Percentiles rank a stretch among this genome's conserved stretches.
These are phyloP conservation scores for Globisporangium camurandrum DNA, from an alignment of 352 stramenopile species.

Conservation along the genomic window DNA sequence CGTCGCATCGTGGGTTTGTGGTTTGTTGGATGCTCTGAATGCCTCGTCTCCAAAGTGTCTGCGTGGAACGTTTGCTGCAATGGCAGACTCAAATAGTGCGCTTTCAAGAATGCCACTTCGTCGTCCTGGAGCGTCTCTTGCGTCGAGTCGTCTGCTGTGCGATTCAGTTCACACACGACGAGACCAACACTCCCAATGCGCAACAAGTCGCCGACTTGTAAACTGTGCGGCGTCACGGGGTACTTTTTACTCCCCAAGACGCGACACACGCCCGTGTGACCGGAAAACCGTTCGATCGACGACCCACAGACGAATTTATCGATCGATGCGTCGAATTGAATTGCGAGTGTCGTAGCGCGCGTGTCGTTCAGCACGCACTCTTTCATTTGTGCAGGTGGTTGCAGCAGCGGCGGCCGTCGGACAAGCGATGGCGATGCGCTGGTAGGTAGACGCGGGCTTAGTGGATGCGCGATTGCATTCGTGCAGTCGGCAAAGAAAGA, in stretches of 20 bases:
- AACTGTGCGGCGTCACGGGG: constrained; percentile 59
- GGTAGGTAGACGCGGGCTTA: too few species aligned
- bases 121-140: constrained; percentile 74
- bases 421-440: neutral
- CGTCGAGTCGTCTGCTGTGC: constrained; percentile 51
- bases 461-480: neutral
- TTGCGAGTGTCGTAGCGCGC: constrained; percentile 60
- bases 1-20: constrained; percentile 7
- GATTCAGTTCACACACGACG: constrained; percentile 89
- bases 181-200: constrained; percentile 87
- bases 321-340: constrained; percentile 59
- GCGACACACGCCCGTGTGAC: constrained; percentile 86
- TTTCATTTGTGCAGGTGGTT: too few species aligned
- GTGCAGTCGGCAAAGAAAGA: constrained; percentile 9
- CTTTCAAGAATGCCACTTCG: constrained; percentile 84
- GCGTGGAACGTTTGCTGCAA: constrained; percentile 80
- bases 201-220: constrained; percentile 79
- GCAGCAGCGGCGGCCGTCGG: constrained; percentile 13
- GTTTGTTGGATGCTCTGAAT: too few species aligned
- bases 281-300: constrained; percentile 87
- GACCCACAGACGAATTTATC: constrained; percentile 79
- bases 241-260: constrained; percentile 88
- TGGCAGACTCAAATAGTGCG: constrained; percentile 79
- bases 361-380: constrained; percentile 82
- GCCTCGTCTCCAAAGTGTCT: too few species aligned